Percentiles rank a stretch among this genome's conserved stretches.
Conservation (phyloP, 805 yeast species). For the Lipomyces yamadae region DNA sequence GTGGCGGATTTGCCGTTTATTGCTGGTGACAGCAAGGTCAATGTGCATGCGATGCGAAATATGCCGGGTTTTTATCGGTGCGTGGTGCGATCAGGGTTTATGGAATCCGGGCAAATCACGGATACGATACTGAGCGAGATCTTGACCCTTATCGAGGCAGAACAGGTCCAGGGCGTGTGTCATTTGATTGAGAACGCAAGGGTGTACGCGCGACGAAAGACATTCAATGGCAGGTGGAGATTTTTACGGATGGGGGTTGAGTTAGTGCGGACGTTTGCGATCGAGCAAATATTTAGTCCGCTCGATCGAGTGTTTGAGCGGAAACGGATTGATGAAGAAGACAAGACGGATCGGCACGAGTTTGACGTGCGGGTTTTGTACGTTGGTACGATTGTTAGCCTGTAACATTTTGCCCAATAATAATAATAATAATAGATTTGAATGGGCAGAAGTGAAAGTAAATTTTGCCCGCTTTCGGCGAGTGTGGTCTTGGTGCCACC, state of each 20-base stretch:
- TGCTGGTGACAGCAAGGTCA: slow-evolving; percentile 49
- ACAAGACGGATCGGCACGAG: not conserved
- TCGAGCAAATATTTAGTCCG: slow-evolving; percentile 25
- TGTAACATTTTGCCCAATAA: not conserved
- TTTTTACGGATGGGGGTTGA: not conserved
- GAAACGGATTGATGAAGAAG: not conserved
- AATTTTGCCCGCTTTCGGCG: too few species aligned
- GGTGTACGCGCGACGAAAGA: slow-evolving; percentile 12
- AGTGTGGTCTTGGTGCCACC: too few species aligned
- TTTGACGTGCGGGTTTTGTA: slow-evolving; percentile 3
- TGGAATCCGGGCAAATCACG: slow-evolving; percentile 47
- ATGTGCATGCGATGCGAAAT: slow-evolving; percentile 49
- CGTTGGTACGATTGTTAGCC: slow-evolving; percentile 3
- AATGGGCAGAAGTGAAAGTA: too few species aligned
- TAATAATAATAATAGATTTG: too few species aligned
- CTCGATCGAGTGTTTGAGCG: slow-evolving; percentile 13
- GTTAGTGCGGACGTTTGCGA: slow-evolving; percentile 7
- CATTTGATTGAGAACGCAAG: slow-evolving; percentile 19
- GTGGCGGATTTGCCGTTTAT: slow-evolving; percentile 53
- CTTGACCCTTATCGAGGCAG: not conserved
- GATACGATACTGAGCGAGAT: slow-evolving; percentile 17
- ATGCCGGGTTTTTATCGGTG: slow-evolving; percentile 57
- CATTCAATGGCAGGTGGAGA: not conserved
- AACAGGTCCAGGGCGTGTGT: slow-evolving; percentile 11
- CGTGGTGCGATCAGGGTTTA: slow-evolving; percentile 56